Evolutionary conservation across 192 early-diverging fungal genomes (phyloP).

Genomic region (Pilaira anomala): DNA sequence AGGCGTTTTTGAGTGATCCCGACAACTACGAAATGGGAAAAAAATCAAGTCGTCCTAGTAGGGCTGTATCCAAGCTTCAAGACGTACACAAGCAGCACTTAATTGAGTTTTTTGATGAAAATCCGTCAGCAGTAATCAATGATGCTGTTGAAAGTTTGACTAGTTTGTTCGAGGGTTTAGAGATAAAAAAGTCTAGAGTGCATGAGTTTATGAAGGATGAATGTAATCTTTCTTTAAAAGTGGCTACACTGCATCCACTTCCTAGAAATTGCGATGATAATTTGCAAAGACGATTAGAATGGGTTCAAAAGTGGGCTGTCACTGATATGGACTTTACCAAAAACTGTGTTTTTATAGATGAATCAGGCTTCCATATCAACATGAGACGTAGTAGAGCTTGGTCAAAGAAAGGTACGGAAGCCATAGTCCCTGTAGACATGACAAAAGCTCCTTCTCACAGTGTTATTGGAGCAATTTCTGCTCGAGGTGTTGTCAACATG

Average conservation of each 20-base stretch:
- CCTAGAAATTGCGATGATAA: conserved; percentile 12
- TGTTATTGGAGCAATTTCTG: conserved; percentile 11
- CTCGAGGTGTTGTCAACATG: conserved; percentile 8
- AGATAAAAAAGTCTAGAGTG: conserved; percentile 9
- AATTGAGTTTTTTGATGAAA: not conserved
- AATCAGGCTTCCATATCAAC: conserved; percentile 25
- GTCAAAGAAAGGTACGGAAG: not conserved
- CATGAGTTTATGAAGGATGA: conserved; percentile 13
- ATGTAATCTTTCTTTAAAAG: conserved; percentile 17
- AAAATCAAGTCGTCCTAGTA: not conserved
- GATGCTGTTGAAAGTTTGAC: not conserved
- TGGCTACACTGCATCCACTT: not conserved
- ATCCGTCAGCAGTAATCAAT: not conserved
- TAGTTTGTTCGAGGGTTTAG: not conserved
- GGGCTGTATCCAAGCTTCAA: not conserved
- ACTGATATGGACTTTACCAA: conserved; percentile 17
- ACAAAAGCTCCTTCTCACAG: conserved; percentile 9
- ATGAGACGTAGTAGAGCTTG: too few relatives aligned
- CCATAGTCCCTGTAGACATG: too few relatives aligned
- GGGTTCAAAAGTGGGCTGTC: conserved; percentile 17
- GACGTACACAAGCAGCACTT: not conserved
- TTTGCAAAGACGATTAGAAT: not conserved
- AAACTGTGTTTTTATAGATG: conserved; percentile 23
- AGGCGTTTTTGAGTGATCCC: not conserved
- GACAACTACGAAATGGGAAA: not conserved